Evolutionary conservation across 257 asterid genomes (phyloP).

Genomic region (Solanum rostratum): DNA sequence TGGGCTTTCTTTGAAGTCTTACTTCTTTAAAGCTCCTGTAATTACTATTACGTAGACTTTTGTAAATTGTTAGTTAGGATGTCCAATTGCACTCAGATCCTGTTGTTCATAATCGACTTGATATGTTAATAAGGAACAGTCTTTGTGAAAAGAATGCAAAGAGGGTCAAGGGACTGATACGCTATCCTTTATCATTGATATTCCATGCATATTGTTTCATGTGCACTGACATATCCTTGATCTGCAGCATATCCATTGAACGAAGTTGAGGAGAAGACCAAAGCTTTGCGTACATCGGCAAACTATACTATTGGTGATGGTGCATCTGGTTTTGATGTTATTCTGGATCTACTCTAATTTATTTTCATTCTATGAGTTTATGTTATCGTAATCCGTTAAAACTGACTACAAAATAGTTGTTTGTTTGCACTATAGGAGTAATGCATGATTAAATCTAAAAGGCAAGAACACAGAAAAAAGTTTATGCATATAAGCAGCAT

Average conservation of each 20-base stretch:
- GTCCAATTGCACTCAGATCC: neutral
- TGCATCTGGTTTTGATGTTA: constrained; percentile 50
- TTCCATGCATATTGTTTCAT: neutral
- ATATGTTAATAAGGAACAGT: neutral
- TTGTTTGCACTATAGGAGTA: neutral
- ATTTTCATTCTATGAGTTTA: constrained; percentile 4
- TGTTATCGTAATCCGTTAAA: neutral
- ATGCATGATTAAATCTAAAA: neutral
- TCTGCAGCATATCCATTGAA: constrained; percentile 53
- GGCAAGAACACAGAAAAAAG: neutral
- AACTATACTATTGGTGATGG: constrained; percentile 29
- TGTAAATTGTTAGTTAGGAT: neutral
- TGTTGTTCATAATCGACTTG: neutral
- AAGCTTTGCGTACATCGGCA: constrained; percentile 44
- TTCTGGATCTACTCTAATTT: constrained; percentile 17
- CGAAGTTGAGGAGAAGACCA: constrained; percentile 54
- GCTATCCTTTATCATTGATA: neutral
- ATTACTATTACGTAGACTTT: neutral
- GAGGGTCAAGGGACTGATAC: neutral
- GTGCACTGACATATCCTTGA: neutral
- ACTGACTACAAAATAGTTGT: neutral
- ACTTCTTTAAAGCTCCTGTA: neutral
- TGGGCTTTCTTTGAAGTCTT: neutral
- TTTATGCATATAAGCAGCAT: neutral
- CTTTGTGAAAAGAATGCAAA: neutral